Evolutionary conservation across 495 filamentous ascomycete genomes (phyloP), one percentile per base, ranked within the genome.

Genomic region (Penicillium odoratum): DNA sequence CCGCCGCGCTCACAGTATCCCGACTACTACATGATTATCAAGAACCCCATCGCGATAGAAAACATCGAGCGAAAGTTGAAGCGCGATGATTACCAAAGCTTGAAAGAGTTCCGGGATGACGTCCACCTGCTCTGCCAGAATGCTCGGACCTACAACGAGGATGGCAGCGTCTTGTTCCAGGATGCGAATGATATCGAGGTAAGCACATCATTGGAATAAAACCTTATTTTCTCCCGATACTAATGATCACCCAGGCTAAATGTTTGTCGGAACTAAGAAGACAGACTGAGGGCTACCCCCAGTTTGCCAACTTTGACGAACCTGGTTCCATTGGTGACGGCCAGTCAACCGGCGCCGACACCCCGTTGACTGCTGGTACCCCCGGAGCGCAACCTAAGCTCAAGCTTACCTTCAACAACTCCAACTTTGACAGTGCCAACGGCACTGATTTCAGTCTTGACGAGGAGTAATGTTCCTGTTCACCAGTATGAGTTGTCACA

Each of bases 171-270:
- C 56, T 81, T 98, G 47, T 97, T 91, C 77, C 83, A 88, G 64
- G 95, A 98, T 80, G 94, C 92, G 45, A 92, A 92, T 68, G 75
- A 86, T 44, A 97, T 98, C 71, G 92, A 97, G 83, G 93, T 97
- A 78, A 71, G 85, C 16, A 46, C 11, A 26, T 25, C 16, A 16
- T 78, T 51, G 49, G 21, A 21, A 21, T 16, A 29, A 7, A 5
- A 11, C 9, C 13, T 18, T 11, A 15, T 50, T 33, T 56, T 15
- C 4, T 48, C 7, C 21, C 54, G 53, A 44, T 69, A 59, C 73
- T 79, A 53, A 78, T 62, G 29, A 43, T 57, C 40, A 59, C 10
- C 51, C 62, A 92, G 87, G 78, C 80, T 69, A 85, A 85, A 66
- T 90, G 83, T 70, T 72, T 87, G 40, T 70, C 76, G n/a, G 85